Evolutionary conservation across 2,329 filamentous ascomycete species (phyloP), one percentile per base, ranked within the genome.

Genomic region (Lasiodiplodia hormozganensis): DNA sequence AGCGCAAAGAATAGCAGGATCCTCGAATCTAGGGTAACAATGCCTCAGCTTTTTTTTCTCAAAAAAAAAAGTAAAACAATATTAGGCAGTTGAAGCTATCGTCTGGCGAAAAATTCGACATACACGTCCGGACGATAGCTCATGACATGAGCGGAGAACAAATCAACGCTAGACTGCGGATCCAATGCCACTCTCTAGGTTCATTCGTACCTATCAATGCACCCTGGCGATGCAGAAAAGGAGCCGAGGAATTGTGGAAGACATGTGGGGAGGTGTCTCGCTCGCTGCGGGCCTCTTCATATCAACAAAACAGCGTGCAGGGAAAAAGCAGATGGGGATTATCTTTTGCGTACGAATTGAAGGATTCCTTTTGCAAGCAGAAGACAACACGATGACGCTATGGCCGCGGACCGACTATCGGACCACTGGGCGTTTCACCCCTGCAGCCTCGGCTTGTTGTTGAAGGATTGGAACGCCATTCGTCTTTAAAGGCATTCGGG

Each of bases 391-490:
- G 47, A 47, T 64, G 43, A 62, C 49, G 34, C 58, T 21, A 16
- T 18, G 3, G 23, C 43, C 25, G 43, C 60, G 60, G 60, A 64
- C 60, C 60, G 60, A 64, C 5, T 64, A 31, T 40, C 31, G 47
- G 43, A 51, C 60, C n/a, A 52, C 60, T 52, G 28, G 60, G 47
- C 47, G 60, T 64, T 64, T 64, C 60, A 64, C 31, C 60, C 43
- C 49, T 52, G 60, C 16, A 64, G 60, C 60, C 60, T 64, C 60
- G 60, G 60, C 60, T 52, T 64, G 47, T 31, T 64, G 60, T 40
- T 52, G 60, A 52, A 40, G 60, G 31, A 64, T 25, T 64, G 28
- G 21, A 40, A 53, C 47, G 47, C 60, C 43, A 64, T 64, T 52
- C 60, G 60, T 36, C 28, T 36, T 62, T 14, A 25, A 14, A 28